Evolutionary conservation across 768 basidiomycete species (phyloP).

Genomic region (Chalciporus sphaerocephalus): DNA sequence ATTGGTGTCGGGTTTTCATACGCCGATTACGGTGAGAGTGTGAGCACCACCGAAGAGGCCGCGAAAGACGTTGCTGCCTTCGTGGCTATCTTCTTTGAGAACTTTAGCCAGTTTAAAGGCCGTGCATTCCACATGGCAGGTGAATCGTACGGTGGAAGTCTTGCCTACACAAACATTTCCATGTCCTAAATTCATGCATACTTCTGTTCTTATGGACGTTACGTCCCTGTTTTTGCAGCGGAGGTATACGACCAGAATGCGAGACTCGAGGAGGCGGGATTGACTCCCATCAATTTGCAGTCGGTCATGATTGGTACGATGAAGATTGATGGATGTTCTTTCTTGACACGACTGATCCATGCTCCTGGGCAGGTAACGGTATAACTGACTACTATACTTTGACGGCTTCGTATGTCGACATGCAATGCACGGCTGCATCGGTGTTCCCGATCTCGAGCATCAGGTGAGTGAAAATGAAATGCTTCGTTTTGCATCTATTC

Average conservation of each 20-base stretch:
- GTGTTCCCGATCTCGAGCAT: constrained; percentile 37
- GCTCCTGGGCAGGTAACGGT: constrained; percentile 38
- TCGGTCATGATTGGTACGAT: constrained; percentile 47
- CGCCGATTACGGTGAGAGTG: constrained; percentile 39
- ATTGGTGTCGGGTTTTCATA: constrained; percentile 46
- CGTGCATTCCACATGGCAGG: constrained; percentile 58
- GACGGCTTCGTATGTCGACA: constrained; percentile 44
- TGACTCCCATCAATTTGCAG: constrained; percentile 46
- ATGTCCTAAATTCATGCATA: neutral
- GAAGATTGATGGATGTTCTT: neutral
- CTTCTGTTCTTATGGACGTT: constrained; percentile 40
- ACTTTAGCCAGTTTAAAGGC: constrained; percentile 67
- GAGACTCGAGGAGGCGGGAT: constrained; percentile 38
- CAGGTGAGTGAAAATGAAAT: constrained; percentile 10
- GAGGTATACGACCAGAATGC: constrained; percentile 48
- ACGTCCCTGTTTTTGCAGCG: constrained; percentile 48
- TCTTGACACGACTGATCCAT: constrained; percentile 1
- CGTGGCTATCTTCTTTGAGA: constrained; percentile 68
- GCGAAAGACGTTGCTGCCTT: constrained; percentile 70
- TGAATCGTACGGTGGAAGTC: constrained; percentile 49
- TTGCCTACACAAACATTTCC: neutral
- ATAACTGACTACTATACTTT: constrained; percentile 38
- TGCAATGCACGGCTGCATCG: constrained; percentile 52
- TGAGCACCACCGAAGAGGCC: constrained; percentile 60
- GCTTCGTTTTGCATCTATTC: neutral